Evolutionary conservation across 2,329 filamentous ascomycete species (phyloP), one percentile per base, ranked within the genome.

Genomic region (Epichloe festucae): DNA sequence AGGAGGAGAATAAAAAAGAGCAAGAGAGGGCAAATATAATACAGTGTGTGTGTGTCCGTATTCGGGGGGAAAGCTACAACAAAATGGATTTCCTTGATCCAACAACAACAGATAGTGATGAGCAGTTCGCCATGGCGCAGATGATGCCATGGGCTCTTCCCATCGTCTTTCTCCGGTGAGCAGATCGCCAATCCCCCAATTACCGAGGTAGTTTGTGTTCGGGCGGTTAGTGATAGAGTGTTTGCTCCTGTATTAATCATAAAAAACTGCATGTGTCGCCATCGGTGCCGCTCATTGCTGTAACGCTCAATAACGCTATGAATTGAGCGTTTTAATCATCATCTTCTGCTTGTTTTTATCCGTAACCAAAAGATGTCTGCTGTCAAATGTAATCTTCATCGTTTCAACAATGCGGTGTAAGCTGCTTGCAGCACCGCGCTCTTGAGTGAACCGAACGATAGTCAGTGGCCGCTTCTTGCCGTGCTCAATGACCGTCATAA

Each of bases 401-500:
- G 85, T 85, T 53, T 89, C 85, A 27, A 94, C 79, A 10, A 95
- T 86, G 62, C 81, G 83, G 64, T 88, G 79, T 70, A 97, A 95
- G 59, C 86, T 93, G 60, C 85, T 93, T 39, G 88, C 89, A 2
- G 91, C 90, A n/a, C 91, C 93, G 53, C 84, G 84, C 63, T 93
- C 89, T 63, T 96, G 90, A 1, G 87, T 91, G 65, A 96, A 88
- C 38, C 88, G 84, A 34, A 87, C 81, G 57, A 96, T 82, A 65
- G 85, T 87, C 50, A 96, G 76, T 46, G 84, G 84, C 45, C 81
- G 82, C 56, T 81, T 83, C 60, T 80, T 84, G 46, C 87, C 87
- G 62, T 93, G 86, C 69, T 95, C 87, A 55, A 95, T 85, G 39
- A 95, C 85, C 2, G 85, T 89, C 71, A 94, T 94, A 55, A 96